A percentile compares a stretch with the other conserved stretches of the same genome.
phyloP scores from a whole-genome alignment of 148 eudicot species.

The Cornus florida region DNA sequence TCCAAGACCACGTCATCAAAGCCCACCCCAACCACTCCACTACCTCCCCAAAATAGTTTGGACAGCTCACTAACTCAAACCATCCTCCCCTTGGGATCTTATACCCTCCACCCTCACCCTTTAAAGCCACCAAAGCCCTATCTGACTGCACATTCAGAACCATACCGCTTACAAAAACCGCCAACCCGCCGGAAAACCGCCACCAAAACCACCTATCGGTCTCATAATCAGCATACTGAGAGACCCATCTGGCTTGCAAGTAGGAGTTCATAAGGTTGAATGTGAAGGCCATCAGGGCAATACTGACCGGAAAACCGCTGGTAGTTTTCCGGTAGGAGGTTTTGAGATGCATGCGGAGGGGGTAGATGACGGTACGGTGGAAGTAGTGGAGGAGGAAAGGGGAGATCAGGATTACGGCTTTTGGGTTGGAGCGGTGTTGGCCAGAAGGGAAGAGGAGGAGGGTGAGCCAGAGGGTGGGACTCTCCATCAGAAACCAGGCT shows the following conservation, averaged over 20 bases:
- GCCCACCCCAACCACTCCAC: conserved; percentile 95
- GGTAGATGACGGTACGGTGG: conserved; percentile 74
- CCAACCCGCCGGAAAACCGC: conserved; percentile 54
- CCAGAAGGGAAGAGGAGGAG: conserved; percentile 64
- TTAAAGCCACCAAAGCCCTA: conserved; percentile 50
- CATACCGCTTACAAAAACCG: conserved; percentile 61
- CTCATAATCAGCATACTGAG: conserved; percentile 50
- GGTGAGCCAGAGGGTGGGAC: conserved; percentile 64
- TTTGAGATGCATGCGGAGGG: conserved; percentile 50
- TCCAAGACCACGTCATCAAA: conserved; percentile 80
- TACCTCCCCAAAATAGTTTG: conserved; percentile 90
- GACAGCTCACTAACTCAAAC: conserved; percentile 77
- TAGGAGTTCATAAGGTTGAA: conserved; percentile 69
- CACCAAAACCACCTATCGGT: conserved; percentile 55
- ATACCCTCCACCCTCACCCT: conserved; percentile 59
- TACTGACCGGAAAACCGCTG: conserved; percentile 44
- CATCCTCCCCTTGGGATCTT: conserved; percentile 67
- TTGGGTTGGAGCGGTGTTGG: conserved; percentile 26
- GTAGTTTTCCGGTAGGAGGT: conserved; percentile 16
- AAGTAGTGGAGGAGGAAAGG: conserved; percentile 74
- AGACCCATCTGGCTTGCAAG: conserved; percentile 70
- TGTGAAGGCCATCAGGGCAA: conserved; percentile 54
- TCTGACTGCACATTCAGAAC: conserved; percentile 62
- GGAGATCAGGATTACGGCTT: conserved; percentile 49
- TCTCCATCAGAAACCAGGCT: conserved; percentile 89